Evolutionary conservation across 1,139 yeast genomes (phyloP).

Genomic region (Zygoascus hellenicus): DNA sequence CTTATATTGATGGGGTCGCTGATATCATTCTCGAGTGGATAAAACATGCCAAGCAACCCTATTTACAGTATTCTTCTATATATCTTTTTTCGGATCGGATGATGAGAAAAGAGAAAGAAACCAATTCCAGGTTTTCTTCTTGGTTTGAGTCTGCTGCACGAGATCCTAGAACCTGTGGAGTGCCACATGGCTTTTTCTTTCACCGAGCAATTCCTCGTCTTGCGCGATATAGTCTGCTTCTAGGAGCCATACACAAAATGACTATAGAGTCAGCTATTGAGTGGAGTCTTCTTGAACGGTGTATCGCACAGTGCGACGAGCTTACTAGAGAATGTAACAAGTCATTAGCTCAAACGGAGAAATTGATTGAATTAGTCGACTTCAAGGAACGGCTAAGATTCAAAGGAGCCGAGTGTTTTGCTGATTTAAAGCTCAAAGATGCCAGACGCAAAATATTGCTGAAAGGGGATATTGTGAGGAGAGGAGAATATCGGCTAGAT

Average conservation of each 20-base stretch:
- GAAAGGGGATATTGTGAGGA: slow-evolving; percentile 56
- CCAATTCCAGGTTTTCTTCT: slow-evolving; percentile 43
- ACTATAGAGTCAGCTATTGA: slow-evolving; percentile 53
- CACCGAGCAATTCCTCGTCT: slow-evolving; percentile 74
- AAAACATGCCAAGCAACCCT: slow-evolving; percentile 47
- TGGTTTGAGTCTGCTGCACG: slow-evolving; percentile 46
- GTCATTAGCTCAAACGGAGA: slow-evolving; percentile 36
- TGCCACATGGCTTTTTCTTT: slow-evolving; percentile 55
- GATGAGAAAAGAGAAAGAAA: slow-evolving; percentile 36
- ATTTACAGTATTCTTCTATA: slow-evolving; percentile 51
- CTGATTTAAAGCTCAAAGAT: slow-evolving; percentile 49
- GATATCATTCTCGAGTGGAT: slow-evolving; percentile 66
- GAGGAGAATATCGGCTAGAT: slow-evolving; percentile 55
- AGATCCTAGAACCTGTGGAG: slow-evolving; percentile 45
- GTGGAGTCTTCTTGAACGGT: slow-evolving; percentile 46
- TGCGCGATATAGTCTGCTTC: slow-evolving; percentile 63
- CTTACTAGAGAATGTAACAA: slow-evolving; percentile 47
- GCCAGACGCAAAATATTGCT: slow-evolving; percentile 51
- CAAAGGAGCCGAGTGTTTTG: slow-evolving; percentile 33
- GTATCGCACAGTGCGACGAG: slow-evolving; percentile 45
- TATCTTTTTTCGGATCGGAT: slow-evolving; percentile 33
- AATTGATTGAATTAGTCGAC: slow-evolving; percentile 38
- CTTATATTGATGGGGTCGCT: slow-evolving; percentile 60
- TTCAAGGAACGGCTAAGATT: slow-evolving; percentile 34
- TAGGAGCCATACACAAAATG: slow-evolving; percentile 51